Evolutionary conservation across 2,329 filamentous ascomycete genomes (phyloP).

Genomic region (Ascomycota sp.): DNA sequence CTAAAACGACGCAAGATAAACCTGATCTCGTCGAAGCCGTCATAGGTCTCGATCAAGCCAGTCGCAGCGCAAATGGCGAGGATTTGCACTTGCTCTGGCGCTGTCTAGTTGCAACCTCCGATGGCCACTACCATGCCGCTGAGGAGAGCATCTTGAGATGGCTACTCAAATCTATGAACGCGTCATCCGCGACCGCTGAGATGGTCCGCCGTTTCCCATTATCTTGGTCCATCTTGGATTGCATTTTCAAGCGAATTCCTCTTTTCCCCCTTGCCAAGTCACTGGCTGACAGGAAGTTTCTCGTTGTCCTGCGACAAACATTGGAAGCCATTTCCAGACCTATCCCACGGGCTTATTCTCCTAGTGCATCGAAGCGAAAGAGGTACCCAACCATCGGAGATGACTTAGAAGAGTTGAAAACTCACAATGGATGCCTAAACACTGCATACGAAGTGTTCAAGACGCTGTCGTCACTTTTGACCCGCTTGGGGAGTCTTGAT

Average conservation of each 20-base stretch:
- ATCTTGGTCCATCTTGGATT: slow-evolving; percentile 38
- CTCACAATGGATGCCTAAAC: slow-evolving; percentile 18
- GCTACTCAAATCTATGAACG: slow-evolving; percentile 39
- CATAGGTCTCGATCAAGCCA: slow-evolving; percentile 30
- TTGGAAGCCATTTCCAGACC: slow-evolving; percentile 31
- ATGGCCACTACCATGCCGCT: slow-evolving; percentile 24
- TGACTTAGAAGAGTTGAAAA: slow-evolving; percentile 18
- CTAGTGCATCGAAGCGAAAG: slow-evolving; percentile 22
- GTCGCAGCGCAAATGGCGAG: slow-evolving; percentile 19
- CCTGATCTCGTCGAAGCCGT: slow-evolving; percentile 26
- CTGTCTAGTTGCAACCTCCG: slow-evolving; percentile 19
- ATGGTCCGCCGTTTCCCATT: slow-evolving; percentile 30
- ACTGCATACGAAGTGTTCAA: slow-evolving; percentile 25
- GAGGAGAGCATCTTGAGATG: slow-evolving; percentile 38
- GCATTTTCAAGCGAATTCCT: slow-evolving; percentile 41
- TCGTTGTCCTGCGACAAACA: slow-evolving; percentile 40
- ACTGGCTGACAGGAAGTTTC: slow-evolving; percentile 46
- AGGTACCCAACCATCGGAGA: slow-evolving; percentile 15
- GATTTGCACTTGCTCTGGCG: slow-evolving; percentile 28
- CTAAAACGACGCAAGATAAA: slow-evolving; percentile 8
- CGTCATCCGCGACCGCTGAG: slow-evolving; percentile 22
- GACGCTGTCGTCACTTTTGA: slow-evolving; percentile 23
- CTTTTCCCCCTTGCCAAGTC: slow-evolving; percentile 46
- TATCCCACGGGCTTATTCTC: slow-evolving; percentile 6
- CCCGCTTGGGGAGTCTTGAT: slow-evolving; percentile 17